These are phyloP conservation scores for Symmetrospora coprosmae DNA, from an alignment of 768 basidiomycete genomes.

Conservation along the genomic window DNA sequence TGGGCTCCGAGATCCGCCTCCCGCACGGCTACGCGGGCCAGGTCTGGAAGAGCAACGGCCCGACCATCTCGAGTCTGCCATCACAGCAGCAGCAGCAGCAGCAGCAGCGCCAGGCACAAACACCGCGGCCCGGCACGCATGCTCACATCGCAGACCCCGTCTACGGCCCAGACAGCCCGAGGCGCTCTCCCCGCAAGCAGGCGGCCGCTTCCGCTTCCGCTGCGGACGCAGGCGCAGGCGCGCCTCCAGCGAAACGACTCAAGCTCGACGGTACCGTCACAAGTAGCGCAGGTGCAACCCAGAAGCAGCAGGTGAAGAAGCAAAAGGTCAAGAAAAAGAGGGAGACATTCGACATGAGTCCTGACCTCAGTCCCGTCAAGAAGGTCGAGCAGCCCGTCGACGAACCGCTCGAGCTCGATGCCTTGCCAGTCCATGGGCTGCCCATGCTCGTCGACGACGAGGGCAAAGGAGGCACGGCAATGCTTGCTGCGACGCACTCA, in stretches of 20 bases:
- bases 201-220: not conserved
- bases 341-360: constrained; percentile 12
- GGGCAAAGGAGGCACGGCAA: no score
- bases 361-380: constrained; percentile 6
- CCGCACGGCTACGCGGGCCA: constrained; percentile 9
- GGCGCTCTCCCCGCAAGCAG: constrained; percentile 8
- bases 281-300: not conserved
- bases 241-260: not conserved
- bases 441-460: no score
- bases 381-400: not conserved
- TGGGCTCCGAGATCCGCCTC: not conserved
- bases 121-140: not conserved
- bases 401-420: no score
- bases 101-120: not conserved
- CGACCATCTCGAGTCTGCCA: no score
- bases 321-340: not conserved
- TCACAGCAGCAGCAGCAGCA: constrained; percentile 1
- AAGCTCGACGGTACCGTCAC: not conserved
- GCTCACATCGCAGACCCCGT: not conserved
- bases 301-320: not conserved
- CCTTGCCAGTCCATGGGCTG: no score
- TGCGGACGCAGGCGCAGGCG: not conserved
- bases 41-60: constrained; percentile 14
- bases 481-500: no score
- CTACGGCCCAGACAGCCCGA: not conserved